phyloP scores from a whole-genome alignment of 208 protist genomes.

The Angomonas ambiguus region DNA sequence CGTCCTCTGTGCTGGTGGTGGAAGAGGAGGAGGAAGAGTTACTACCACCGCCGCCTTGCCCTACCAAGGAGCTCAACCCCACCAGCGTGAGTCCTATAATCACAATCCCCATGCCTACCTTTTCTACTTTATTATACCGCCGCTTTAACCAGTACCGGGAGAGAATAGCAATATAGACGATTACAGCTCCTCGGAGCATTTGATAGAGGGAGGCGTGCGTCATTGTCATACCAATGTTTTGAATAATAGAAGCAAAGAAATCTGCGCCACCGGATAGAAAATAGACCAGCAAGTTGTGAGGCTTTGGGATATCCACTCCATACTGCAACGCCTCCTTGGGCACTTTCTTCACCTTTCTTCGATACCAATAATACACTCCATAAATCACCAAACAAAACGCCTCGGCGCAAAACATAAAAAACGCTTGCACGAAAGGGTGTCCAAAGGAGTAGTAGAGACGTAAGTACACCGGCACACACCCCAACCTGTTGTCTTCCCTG shows the following conservation, averaged over 20 bases:
- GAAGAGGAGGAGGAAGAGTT: too few relatives aligned
- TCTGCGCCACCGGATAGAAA: conserved; percentile 66
- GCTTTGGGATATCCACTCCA: conserved; percentile 35
- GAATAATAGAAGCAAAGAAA: conserved; percentile 77
- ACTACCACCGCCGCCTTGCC: background rate
- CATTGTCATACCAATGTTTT: conserved; percentile 83
- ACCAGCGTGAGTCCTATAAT: conserved; percentile 63
- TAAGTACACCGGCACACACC: background rate
- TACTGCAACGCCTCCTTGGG: background rate
- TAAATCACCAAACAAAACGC: conserved; percentile 58
- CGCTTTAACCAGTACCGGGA: conserved; percentile 77
- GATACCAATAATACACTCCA: conserved; percentile 10
- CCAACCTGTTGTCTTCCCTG: too few relatives aligned
- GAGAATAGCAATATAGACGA: conserved; percentile 86
- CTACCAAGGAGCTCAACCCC: conserved; percentile 35
- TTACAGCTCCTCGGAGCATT: conserved; percentile 89
- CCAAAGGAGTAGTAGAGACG: conserved; percentile 33
- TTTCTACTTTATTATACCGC: conserved; percentile 60
- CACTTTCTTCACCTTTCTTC: background rate
- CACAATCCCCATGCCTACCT: conserved; percentile 56
- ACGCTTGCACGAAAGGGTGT: conserved; percentile 75
- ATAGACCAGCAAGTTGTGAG: conserved; percentile 57
- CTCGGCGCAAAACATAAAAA: conserved; percentile 85
- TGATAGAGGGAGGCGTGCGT: conserved; percentile 90
- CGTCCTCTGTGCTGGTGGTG: conserved; percentile 5